phyloP scores from a whole-genome alignment of 176 grass and related monocot genomes.

The Ensete ventricosum region DNA sequence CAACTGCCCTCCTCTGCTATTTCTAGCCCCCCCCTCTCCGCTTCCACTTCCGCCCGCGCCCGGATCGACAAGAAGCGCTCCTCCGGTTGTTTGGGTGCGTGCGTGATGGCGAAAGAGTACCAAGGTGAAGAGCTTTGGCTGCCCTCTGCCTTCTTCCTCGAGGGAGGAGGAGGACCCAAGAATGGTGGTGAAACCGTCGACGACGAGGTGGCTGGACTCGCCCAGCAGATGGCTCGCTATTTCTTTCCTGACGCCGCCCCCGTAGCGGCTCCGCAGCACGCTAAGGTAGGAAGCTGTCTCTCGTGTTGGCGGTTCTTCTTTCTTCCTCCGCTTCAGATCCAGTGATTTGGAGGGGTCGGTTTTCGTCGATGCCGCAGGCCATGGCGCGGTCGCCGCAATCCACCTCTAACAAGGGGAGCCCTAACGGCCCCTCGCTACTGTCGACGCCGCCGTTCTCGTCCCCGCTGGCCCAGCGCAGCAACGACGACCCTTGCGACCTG shows the following conservation, averaged over 20 bases:
- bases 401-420: conserved; percentile 3
- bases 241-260: not conserved
- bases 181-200: too few species aligned
- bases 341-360: not conserved
- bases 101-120: conserved; percentile 8
- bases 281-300: not conserved
- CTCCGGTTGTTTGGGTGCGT: not conserved
- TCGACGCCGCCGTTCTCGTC: not conserved
- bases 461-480: not conserved
- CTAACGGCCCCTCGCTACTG: not conserved
- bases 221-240: conserved; percentile 10
- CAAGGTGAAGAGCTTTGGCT: conserved; percentile 14
- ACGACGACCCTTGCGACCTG: conserved; percentile 7
- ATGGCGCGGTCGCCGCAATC: conserved; percentile 18
- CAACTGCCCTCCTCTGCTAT: not conserved
- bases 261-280: not conserved
- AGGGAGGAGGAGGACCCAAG: not conserved
- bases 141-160: conserved; percentile 12
- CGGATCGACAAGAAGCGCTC: too few species aligned
- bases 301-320: not conserved
- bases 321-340: not conserved
- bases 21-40: not conserved
- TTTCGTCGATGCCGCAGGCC: not conserved
- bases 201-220: conserved; percentile 5
- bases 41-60: not conserved